Base-by-base conservation (phyloP, 73 alveolate species). In the Paramecium pentaurelia region DNA sequence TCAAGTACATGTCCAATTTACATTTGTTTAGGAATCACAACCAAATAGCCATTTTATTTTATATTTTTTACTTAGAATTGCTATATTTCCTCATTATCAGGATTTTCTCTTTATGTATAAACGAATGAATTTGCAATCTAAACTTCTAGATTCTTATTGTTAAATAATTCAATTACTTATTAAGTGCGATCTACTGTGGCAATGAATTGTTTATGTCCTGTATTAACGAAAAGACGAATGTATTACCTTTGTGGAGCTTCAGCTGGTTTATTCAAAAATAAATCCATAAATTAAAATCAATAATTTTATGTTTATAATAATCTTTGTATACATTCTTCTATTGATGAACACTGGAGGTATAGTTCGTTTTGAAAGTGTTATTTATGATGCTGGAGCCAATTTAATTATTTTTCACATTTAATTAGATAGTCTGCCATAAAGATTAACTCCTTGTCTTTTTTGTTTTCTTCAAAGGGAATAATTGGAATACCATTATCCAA, bases 401-500 rank as follows among this genome's bases (percentile, higher is more conserved):
- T 28, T 28, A 25, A 5, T 32, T 64, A 32, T 7, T 64, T 64
- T 28, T 34, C 84, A 32, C 42, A 28, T 64, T 64, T 64, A 14
- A 75, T 36, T 0, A 87, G 54, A 68, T 87, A 87, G 38, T 45
- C 60, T 20, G 88, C 37, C 30, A 87, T 36, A 60, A 58, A 77
- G 2, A 60, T 20, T 93, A 68, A 40, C 18, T 87, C 93, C 45
- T 93, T 93, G 58, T 95, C 97, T 36, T 83, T 68, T 77, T 71
- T 91, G 58, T 95, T 92, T 64, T 93, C 96, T 42, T 95, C 92
- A 71, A 95, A 95, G 44, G 96, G 96, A 32, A 93, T 84, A 6
- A 95, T 95, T 7, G 98, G 98, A 11, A 95, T 86, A 7, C 98
- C 98, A 71, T 95, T 95, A 20, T 80, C 86, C 8, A 93, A 70